Base-by-base conservation (phyloP, 2,329 filamentous ascomycete species). In the Rhynchosporium secalis region DNA sequence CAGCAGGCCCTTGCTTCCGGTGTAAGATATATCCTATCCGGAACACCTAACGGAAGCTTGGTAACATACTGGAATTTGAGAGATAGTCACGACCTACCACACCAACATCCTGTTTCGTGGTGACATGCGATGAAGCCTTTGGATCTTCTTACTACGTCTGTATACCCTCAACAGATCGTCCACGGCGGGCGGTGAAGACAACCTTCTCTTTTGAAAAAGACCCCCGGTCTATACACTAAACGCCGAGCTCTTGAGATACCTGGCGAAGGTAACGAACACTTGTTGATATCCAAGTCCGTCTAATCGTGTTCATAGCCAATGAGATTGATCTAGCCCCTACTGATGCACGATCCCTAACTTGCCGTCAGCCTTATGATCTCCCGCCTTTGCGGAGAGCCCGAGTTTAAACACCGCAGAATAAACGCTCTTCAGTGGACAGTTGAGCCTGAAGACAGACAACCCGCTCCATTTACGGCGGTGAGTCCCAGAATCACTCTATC, bases 301-400 rank as follows among this genome's bases (percentile, higher is more conserved):
- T 6, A 29, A 46, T 56, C 61, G 56, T 59, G 48, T 51, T 29
- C 45, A 28, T 13, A 13, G 29, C 61, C 56, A 62, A 62, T 62
- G 28, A 45, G 9, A 1, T 15, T 54, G 28, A 54, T 8, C 26
- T 3, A 26, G 28, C 52, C 33, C 40, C 51, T 51, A 62, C 58
- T 8, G 20, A 49, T 10, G 46, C 56, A 49, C 48, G n/a, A 58
- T 40, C 46, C 56, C 29, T 48, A 40, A 26, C n/a, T 46, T 46
- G 33, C 20, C 52, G 36, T 64, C 58, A 58, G 62, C 58, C 62
- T 64, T 61, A 58, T 61, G 58, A 40, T 55, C 58, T 56, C 56
- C 56, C 47, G 49, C 61, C 36, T 33, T 38, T 58, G 56, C 61
- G 60, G 63, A 59, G 56, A 55, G 51, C 56, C 63, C 63, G 63